phyloP scores from a whole-genome alignment of 2,329 filamentous ascomycete species.

The Monosporascus sp. region DNA sequence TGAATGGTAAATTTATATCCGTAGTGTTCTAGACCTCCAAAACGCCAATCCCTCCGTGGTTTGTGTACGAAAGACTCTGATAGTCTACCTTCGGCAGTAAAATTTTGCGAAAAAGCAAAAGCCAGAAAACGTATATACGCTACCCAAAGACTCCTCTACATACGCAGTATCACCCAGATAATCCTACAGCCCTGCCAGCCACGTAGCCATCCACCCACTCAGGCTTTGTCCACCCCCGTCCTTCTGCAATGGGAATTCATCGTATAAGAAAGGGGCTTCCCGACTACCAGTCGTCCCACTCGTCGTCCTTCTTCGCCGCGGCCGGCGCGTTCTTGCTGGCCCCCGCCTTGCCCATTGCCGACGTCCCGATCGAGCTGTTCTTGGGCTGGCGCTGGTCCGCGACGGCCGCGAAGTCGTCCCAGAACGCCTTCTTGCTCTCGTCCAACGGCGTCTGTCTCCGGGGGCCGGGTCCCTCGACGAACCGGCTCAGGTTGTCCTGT shows the following conservation, averaged over 20 bases:
- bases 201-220: too few relatives aligned
- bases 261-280: not conserved
- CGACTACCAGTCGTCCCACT: slow-evolving; percentile 60
- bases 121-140: too few relatives aligned
- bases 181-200: too few relatives aligned
- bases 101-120: too few relatives aligned
- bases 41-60: too few relatives aligned
- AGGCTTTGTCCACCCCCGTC: slow-evolving; percentile 3
- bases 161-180: too few relatives aligned
- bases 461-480: slow-evolving; percentile 69
- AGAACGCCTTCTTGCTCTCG: slow-evolving; percentile 75
- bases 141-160: too few relatives aligned
- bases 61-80: too few relatives aligned
- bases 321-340: slow-evolving; percentile 25
- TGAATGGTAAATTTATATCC: too few relatives aligned
- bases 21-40: too few relatives aligned
- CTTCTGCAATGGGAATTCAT: not conserved
- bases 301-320: slow-evolving; percentile 47
- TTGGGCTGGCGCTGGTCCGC: slow-evolving; percentile 49
- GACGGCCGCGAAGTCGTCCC: slow-evolving; percentile 79
- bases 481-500: slow-evolving; percentile 74
- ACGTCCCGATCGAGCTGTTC: slow-evolving; percentile 51
- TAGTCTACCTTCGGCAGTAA: too few relatives aligned
- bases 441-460: slow-evolving; percentile 36
- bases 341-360: slow-evolving; percentile 52